Evolutionary conservation across 805 yeast species (phyloP), one percentile per base, ranked within the genome.

Genomic region (Myxozyma sirexii): DNA sequence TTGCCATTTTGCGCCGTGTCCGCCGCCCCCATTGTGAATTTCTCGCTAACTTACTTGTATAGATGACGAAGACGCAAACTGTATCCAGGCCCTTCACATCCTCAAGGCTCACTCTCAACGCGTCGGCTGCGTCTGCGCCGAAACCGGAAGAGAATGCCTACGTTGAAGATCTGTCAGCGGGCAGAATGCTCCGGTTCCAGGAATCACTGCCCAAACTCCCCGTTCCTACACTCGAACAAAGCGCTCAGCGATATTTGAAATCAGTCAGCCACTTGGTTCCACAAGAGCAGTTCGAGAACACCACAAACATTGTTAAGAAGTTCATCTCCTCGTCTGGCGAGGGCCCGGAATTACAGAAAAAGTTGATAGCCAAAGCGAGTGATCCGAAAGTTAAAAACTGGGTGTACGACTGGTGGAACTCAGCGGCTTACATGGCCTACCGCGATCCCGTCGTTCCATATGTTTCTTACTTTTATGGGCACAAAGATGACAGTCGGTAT

Each of bases 361-460:
- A 92, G 61, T 80, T 93, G 54, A 70, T 74, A 38, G 76, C 79
- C 26, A 83, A 84, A 66, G 86, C 93, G 29, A 68, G 75, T 31
- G 80, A 75, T 54, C 82, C 83, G 63, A 75, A 70, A 55, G 78
- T 76, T 57, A 86, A 90, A 71, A 93, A 93, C 74, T 93, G 99
- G 99, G 80, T 93, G 69, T 82, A 88, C 48, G 86, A 83, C 61
- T 90, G 87, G 81, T 93, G 99, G 99, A 96, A 93, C 74, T 87
- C 88, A 69, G 89, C 88, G 67, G 96, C 97, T 21, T 93, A 93
- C 75, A 79, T 93, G 78, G 84, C 87, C 42, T 92, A 90, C 77
- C 82, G 94, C 66, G 98, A 90, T 74, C 96, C 98, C 0, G 88
- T 93, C n/a, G 88, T 89, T 27, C 97, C 98, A 12, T 92, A 85